A percentile compares a stretch with the other conserved stretches of the same genome.
Conservation (phyloP, 306 rosid genomes). For the Dryas drummondii region DNA sequence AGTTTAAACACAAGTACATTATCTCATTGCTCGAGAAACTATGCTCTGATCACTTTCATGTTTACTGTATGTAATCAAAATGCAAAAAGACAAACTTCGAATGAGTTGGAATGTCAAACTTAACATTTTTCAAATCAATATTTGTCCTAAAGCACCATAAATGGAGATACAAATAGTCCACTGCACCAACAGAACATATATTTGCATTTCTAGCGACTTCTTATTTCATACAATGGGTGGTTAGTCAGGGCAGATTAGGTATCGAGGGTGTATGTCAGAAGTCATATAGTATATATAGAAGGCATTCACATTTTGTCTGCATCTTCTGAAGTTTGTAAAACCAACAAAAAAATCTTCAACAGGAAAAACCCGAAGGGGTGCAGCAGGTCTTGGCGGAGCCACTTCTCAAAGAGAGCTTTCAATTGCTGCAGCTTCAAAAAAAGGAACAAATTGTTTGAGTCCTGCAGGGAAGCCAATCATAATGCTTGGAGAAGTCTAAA, state of each 20-base stretch:
- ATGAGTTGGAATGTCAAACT: not conserved
- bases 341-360: conserved; percentile 46
- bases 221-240: conserved; percentile 50
- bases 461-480: conserved; percentile 46
- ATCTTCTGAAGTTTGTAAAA: conserved; percentile 44
- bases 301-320: conserved; percentile 41
- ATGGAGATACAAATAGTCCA: conserved; percentile 24
- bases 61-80: not conserved
- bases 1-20: too few relatives aligned
- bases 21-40: too few relatives aligned
- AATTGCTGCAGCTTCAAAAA: conserved; percentile 56
- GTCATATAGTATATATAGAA: conserved; percentile 41
- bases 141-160: conserved; percentile 1
- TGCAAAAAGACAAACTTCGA: not conserved
- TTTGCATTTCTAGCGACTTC: conserved; percentile 26
- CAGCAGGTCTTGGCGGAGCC: conserved; percentile 34
- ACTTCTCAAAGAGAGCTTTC: conserved; percentile 51
- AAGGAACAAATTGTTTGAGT: conserved; percentile 53
- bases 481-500: conserved; percentile 28
- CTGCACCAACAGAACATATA: conserved; percentile 11
- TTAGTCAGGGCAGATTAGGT: conserved; percentile 40
- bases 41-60: not conserved
- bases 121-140: not conserved
- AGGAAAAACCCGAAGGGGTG: conserved; percentile 23
- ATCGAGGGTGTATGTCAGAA: conserved; percentile 32